Base-by-base conservation (phyloP, 768 basidiomycete genomes). In the Leccinellum albellum region DNA sequence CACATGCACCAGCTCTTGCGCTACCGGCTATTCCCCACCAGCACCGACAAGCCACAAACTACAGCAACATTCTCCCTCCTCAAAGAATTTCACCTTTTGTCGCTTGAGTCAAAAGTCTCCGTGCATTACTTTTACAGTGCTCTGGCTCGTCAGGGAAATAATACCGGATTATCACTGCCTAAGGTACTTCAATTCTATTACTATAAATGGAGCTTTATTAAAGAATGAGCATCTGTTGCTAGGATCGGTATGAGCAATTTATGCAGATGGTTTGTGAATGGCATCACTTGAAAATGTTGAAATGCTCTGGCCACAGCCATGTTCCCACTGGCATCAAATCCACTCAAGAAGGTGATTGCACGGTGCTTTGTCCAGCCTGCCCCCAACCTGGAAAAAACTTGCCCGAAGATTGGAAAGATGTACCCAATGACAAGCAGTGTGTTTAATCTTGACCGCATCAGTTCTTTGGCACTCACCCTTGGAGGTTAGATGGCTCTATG, bases 221-320 rank as follows among this genome's bases (percentile, higher is more conserved):
- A 26, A 26, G 26, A 26, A 26, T 6, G 26, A 26, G 26, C 26
- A 26, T 26, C 3, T 6, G 6, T 26, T 26, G 26, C 32, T 21
- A 54, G 35, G 42, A 52, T n/a, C 15, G 8, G 1, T 58, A 55
- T 20, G 26, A 28, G 1, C 15, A 37, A 21, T 59, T 58, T 3
- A 12, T 58, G n/a, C 6, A 24, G 0, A 50, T 58, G 13, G 33
- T 32, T 1, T 37, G 8, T 26, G 46, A 59, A 10, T 56, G 46
- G 50, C 24, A 23, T 4, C 54, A 56, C 24, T 8, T 59, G 6
- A 59, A 55, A n/a, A 20, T 44, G 31, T 14, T 56, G 2, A 56
- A 56, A 14, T 6, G 6, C 1, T 14, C 6, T 3, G 59, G 59
- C 1, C 17, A 24, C 0, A 26, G 54, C 0, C 58, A 60, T 8